phyloP scores from a whole-genome alignment of 148 eudicot genomes.

The Nepenthes mirabilis region DNA sequence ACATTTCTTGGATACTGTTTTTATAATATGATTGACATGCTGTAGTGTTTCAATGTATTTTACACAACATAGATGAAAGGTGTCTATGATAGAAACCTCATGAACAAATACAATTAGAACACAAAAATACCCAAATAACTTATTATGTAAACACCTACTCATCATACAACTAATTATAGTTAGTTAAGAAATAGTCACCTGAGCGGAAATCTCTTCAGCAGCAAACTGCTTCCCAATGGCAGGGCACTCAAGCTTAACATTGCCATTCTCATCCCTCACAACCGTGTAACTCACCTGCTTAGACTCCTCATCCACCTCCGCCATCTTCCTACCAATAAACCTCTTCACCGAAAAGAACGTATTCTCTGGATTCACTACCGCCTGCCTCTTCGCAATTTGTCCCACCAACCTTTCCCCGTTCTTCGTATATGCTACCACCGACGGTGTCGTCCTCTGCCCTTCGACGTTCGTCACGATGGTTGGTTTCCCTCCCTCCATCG shows the following conservation, averaged over 20 bases:
- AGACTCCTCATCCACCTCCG: slow-evolving; percentile 58
- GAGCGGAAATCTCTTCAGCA: slow-evolving; percentile 66
- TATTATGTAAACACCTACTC: not conserved
- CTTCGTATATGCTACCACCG: slow-evolving; percentile 57
- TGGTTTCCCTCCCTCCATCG: slow-evolving; percentile 74
- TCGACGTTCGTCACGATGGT: slow-evolving; percentile 47
- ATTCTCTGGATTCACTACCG: slow-evolving; percentile 35
- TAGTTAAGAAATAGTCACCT: slow-evolving; percentile 21
- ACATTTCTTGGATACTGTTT: no score
- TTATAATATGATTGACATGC: no score
- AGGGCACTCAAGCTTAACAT: slow-evolving; percentile 66
- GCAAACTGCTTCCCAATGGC: slow-evolving; percentile 51
- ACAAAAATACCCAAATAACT: no score
- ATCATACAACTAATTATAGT: not conserved
- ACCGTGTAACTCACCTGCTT: slow-evolving; percentile 62
- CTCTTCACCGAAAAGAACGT: slow-evolving; percentile 36
- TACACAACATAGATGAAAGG: no score
- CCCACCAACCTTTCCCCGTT: slow-evolving; percentile 47
- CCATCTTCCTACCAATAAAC: slow-evolving; percentile 30
- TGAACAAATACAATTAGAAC: no score
- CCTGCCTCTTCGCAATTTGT: slow-evolving; percentile 47
- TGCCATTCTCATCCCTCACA: slow-evolving; percentile 57
- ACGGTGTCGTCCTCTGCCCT: slow-evolving; percentile 69
- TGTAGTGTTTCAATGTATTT: no score
- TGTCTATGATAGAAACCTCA: no score